phyloP scores from a whole-genome alignment of 2,329 filamentous ascomycete species.

The Magnaporthiopsis incrustans region DNA sequence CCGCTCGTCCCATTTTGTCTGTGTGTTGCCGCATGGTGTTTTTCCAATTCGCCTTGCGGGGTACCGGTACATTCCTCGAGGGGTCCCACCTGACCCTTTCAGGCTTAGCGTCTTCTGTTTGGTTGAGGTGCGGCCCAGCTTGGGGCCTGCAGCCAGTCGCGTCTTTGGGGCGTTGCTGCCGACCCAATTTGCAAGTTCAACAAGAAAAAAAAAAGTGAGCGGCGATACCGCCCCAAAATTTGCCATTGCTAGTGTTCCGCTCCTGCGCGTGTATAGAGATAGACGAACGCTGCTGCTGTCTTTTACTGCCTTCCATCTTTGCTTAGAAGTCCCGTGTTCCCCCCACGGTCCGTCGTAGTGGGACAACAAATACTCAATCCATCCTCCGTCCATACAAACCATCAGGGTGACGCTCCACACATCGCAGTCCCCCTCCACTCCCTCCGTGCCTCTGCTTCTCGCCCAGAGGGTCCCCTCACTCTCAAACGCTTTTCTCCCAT shows the following conservation, averaged over 20 bases:
- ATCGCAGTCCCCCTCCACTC: neutral
- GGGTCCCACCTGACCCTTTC: slow-evolving; percentile 2
- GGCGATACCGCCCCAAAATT: slow-evolving; percentile 4
- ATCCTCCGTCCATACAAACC: neutral
- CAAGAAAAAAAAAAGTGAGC: slow-evolving; percentile 8
- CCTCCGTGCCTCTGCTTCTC: neutral
- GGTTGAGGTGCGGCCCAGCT: slow-evolving; percentile 29
- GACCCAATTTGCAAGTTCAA: slow-evolving; percentile 6
- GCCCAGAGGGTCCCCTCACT: neutral
- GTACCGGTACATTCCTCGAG: slow-evolving; percentile 6
- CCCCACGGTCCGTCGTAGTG: neutral
- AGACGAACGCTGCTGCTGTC: neutral
- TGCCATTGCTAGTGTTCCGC: neutral
- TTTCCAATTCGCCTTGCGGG: slow-evolving; percentile 3
- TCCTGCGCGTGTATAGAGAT: slow-evolving; percentile 5
- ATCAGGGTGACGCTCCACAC: neutral
- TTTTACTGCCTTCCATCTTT: neutral
- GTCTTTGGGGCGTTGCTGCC: slow-evolving; percentile 5
- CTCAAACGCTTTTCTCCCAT: neutral
- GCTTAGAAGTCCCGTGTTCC: neutral
- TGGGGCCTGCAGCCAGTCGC: slow-evolving; percentile 3
- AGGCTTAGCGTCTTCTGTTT: slow-evolving; percentile 28
- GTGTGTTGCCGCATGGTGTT: neutral
- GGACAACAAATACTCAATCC: neutral
- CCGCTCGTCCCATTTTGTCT: neutral